Percentiles rank a stretch among this genome's conserved stretches.
Conservation (phyloP, 2,329 filamentous ascomycete species). For the Clarireedia hainanense region DNA sequence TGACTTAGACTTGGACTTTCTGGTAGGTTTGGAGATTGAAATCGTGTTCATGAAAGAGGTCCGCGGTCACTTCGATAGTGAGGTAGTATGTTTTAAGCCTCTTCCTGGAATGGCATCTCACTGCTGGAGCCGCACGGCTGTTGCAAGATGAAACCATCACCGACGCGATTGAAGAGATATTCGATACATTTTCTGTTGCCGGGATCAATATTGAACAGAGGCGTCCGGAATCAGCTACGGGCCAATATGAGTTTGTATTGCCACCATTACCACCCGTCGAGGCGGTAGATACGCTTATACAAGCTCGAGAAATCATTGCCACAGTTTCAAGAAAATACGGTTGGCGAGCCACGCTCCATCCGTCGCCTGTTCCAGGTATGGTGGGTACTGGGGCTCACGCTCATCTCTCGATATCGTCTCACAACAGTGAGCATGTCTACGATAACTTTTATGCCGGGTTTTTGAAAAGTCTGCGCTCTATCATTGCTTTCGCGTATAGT, state of each 20-base stretch:
- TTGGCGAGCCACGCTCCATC: constrained; percentile 31
- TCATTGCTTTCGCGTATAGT: constrained; percentile 5
- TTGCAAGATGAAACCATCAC: constrained; percentile 51
- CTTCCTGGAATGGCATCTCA: constrained; percentile 53
- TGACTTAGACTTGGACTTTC: constrained; percentile 46
- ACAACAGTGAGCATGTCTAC: constrained; percentile 21
- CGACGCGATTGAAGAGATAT: constrained; percentile 57
- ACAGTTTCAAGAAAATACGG: neutral
- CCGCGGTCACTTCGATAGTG: constrained; percentile 22
- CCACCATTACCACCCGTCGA: constrained; percentile 3
- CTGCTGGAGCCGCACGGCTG: constrained; percentile 59
- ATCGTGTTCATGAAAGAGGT: constrained; percentile 54
- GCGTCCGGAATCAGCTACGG: constrained; percentile 1
- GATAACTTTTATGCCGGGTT: constrained; percentile 9
- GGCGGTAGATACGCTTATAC: constrained; percentile 6
- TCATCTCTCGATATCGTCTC: constrained; percentile 6
- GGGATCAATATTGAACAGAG: constrained; percentile 47
- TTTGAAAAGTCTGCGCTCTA: constrained; percentile 3
- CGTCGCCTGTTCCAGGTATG: neutral
- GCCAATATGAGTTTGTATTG: constrained; percentile 9
- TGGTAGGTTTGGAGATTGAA: constrained; percentile 77
- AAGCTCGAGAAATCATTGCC: constrained; percentile 3
- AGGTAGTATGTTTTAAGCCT: constrained; percentile 31
- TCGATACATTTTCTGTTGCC: constrained; percentile 48
- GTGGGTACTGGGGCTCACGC: neutral